phyloP scores from a whole-genome alignment of 495 filamentous ascomycete species.

The Xylaria intraflava region DNA sequence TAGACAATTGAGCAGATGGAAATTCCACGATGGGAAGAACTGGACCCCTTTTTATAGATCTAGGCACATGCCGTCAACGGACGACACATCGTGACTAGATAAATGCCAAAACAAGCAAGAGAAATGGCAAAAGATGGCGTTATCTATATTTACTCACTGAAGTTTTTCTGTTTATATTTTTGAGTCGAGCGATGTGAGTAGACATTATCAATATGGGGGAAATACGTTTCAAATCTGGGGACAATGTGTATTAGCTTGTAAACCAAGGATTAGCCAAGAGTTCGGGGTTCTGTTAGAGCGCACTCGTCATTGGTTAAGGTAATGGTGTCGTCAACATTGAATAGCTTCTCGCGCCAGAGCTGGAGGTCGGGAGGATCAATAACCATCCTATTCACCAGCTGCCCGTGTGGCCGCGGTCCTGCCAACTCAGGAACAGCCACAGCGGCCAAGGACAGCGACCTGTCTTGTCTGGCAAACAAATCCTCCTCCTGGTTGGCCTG shows the following conservation, averaged over 20 bases:
- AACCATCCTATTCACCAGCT: slow-evolving; percentile 50
- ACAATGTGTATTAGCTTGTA: background rate
- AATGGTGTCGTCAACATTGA: slow-evolving; percentile 69
- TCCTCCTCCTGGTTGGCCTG: slow-evolving; percentile 34
- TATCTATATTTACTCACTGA: slow-evolving; percentile 25
- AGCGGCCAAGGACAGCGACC: slow-evolving; percentile 13
- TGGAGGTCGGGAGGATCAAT: slow-evolving; percentile 62
- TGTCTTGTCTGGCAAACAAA: slow-evolving; percentile 15
- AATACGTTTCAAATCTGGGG: slow-evolving; percentile 75
- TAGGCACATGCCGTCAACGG: background rate
- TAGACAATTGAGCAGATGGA: background rate
- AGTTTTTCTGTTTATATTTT: slow-evolving; percentile 74
- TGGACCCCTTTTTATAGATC: background rate
- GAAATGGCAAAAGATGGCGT: background rate
- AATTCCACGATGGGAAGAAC: background rate
- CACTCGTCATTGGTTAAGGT: slow-evolving; percentile 76
- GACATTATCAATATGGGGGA: slow-evolving; percentile 85
- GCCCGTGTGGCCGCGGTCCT: slow-evolving; percentile 47
- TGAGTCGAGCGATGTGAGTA: slow-evolving; percentile 89
- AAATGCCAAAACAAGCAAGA: background rate
- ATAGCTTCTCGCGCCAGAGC: slow-evolving; percentile 68
- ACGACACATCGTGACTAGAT: background rate
- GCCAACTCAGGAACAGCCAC: slow-evolving; percentile 21
- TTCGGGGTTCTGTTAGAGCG: slow-evolving; percentile 19
- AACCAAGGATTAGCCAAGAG: slow-evolving; percentile 9